phyloP scores from a whole-genome alignment of 495 filamentous ascomycete genomes.

The Tuber borchii region DNA sequence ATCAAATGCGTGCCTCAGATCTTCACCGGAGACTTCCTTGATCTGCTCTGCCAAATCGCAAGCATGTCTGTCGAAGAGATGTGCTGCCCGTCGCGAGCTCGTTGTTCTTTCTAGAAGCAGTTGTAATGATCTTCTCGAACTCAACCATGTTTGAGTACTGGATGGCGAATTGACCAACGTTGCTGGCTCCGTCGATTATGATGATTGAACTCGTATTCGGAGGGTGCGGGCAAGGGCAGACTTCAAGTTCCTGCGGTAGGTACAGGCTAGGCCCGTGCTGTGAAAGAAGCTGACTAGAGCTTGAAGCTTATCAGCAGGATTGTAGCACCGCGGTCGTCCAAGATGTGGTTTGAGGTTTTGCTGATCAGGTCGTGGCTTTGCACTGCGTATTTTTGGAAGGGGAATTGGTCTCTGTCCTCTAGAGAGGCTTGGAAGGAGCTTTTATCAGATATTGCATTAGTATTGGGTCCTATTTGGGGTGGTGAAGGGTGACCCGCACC shows the following conservation, averaged over 20 bases:
- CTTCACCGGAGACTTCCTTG: background rate
- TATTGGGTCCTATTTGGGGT: background rate
- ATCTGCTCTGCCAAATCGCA: background rate
- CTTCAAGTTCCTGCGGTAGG: background rate
- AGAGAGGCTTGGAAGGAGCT: constrained; percentile 1
- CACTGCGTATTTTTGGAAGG: constrained; percentile 7
- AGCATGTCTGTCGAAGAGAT: constrained; percentile 4
- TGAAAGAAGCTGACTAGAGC: constrained; percentile 7
- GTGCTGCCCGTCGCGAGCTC: background rate
- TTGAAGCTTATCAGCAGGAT: background rate
- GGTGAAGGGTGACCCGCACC: background rate
- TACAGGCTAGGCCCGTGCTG: background rate
- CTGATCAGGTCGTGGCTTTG: constrained; percentile 3
- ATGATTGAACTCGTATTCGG: constrained; percentile 3
- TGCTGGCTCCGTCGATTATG: constrained; percentile 2
- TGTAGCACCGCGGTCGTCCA: background rate
- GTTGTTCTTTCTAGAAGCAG: background rate
- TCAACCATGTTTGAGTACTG: constrained; percentile 7
- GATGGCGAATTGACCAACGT: constrained; percentile 4
- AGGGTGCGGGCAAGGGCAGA: background rate
- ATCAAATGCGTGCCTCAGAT: constrained; percentile 8
- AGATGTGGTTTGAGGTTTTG: background rate
- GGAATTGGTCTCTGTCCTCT: background rate
- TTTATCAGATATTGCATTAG: background rate
- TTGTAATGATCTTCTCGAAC: constrained; percentile 6